Percentiles rank a stretch among this genome's conserved stretches.
Conservation (phyloP, 2,329 filamentous ascomycete genomes). For the Colletotrichum phormii region DNA sequence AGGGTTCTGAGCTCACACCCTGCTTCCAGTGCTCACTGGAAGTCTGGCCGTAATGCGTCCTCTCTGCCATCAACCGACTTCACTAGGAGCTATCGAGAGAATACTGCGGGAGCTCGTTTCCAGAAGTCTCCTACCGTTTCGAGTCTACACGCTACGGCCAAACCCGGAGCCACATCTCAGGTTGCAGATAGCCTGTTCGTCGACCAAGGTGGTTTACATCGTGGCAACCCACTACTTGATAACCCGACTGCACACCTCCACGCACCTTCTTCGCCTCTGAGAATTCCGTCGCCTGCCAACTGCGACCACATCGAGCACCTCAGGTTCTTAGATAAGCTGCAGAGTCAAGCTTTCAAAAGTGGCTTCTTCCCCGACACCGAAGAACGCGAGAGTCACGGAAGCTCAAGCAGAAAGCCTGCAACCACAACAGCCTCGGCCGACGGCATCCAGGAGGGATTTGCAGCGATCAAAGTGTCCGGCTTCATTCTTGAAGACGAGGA, state of each 20-base stretch:
- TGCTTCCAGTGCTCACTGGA: neutral
- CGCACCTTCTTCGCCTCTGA: neutral
- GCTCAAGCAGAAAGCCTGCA: neutral
- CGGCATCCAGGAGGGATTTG: neutral
- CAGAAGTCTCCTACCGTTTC: neutral
- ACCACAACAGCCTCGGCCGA: no score
- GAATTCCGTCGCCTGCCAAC: neutral
- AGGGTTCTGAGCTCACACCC: neutral
- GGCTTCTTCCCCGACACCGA: neutral
- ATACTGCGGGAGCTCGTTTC: neutral
- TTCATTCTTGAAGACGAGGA: conserved; percentile 18
- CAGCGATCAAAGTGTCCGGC: neutral
- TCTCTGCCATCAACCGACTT: neutral
- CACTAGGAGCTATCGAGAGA: neutral
- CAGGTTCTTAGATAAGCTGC: conserved; percentile 1
- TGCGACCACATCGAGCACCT: neutral
- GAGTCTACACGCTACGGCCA: neutral
- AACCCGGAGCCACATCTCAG: neutral
- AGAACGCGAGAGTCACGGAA: neutral
- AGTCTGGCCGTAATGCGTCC: neutral
- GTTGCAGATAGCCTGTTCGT: neutral
- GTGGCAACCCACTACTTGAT: neutral
- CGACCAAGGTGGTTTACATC: neutral
- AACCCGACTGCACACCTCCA: neutral
- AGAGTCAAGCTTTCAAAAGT: neutral